Evolutionary conservation across 495 filamentous ascomycete species (phyloP).

Genomic region (Pyronema domesticum): DNA sequence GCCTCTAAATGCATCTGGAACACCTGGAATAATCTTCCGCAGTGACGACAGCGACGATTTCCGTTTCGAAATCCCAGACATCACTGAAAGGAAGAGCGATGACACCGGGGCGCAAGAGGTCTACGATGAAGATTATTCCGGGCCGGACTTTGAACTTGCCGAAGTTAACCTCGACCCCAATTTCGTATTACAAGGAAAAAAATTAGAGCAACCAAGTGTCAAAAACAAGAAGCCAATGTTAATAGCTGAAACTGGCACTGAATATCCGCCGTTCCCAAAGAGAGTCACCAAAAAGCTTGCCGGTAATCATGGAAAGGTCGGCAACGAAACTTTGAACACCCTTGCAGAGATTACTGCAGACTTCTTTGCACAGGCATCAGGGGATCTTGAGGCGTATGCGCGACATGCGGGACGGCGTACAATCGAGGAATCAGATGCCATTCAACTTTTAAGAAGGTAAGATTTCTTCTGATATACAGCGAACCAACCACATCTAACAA

Average conservation of each 20-base stretch:
- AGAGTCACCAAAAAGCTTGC: slow-evolving; percentile 59
- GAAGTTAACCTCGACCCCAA: too few species aligned
- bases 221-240: slow-evolving; percentile 37
- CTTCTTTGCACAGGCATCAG: slow-evolving; percentile 74
- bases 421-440: slow-evolving; percentile 69
- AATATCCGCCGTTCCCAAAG: slow-evolving; percentile 54
- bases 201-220: slow-evolving; percentile 11
- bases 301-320: slow-evolving; percentile 49
- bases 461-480: slow-evolving; percentile 15
- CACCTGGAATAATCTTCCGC: not conserved
- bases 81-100: slow-evolving; percentile 15
- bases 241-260: slow-evolving; percentile 54
- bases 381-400: slow-evolving; percentile 62
- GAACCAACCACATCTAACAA: slow-evolving; percentile 3
- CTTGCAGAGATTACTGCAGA: slow-evolving; percentile 67
- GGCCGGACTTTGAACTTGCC: not conserved
- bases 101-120: slow-evolving; percentile 1
- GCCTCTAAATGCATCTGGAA: not conserved
- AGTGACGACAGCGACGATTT: slow-evolving; percentile 8
- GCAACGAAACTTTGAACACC: slow-evolving; percentile 49
- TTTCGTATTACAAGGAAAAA: not conserved
- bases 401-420: slow-evolving; percentile 66
- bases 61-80: slow-evolving; percentile 7
- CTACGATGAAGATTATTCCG: not conserved
- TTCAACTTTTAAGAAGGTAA: slow-evolving; percentile 65